Evolutionary conservation across 345 rosid genomes (phyloP).

Genomic region (Eucalyptus regnans): DNA sequence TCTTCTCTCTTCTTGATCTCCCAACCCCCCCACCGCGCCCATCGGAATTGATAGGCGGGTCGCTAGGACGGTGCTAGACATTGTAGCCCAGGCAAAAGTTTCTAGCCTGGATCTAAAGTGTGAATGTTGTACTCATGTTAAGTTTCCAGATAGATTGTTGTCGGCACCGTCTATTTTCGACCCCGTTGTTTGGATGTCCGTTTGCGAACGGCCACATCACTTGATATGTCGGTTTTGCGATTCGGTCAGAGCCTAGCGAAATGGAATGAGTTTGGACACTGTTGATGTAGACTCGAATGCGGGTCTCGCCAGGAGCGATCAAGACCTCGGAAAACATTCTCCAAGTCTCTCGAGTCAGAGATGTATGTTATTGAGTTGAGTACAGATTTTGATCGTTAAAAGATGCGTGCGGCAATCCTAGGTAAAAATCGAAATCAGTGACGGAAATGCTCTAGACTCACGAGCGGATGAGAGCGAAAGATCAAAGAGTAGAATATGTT

Average conservation of each 20-base stretch:
- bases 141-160: not conserved
- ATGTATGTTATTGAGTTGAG: not conserved
- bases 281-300: fast-evolving
- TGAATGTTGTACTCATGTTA: not conserved
- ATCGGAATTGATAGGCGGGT: not conserved
- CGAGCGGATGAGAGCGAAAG: fast-evolving
- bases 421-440: not conserved
- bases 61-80: not conserved
- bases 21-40: not conserved
- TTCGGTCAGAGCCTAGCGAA: not conserved
- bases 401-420: not conserved
- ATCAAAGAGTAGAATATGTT: not conserved
- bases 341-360: not conserved
- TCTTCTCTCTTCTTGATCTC: not conserved
- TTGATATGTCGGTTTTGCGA: not conserved
- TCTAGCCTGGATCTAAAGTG: not conserved
- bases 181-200: not conserved
- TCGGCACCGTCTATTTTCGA: not conserved
- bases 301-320: fast-evolving
- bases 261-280: not conserved
- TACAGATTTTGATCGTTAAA: not conserved
- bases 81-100: not conserved
- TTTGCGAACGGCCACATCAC: not conserved
- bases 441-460: not conserved
- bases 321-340: not conserved